Evolutionary conservation across 192 early-diverging fungal genomes (phyloP), one percentile per base, ranked within the genome.

Genomic region (Allomyces arbusculus): DNA sequence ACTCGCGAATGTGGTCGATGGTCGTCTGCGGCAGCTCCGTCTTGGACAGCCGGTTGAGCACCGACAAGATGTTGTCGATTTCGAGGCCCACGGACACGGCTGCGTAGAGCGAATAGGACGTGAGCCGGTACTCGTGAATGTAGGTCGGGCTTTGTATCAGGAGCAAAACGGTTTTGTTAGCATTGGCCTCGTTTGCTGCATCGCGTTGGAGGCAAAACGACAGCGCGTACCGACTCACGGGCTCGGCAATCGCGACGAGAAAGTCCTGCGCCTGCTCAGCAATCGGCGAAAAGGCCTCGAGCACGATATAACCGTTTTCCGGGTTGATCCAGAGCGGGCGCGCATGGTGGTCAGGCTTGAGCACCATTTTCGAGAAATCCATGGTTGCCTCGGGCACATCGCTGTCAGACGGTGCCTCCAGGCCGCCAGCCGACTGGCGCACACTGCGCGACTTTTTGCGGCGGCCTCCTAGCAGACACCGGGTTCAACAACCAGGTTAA

Each of bases 241-340:
- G 96, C 70, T 99, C 96, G 63, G 91, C 89, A 65, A 99, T 91
- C 20, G 94, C 86, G 61, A 93, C 90, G 19, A 97, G 72, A 71
- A 96, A 94, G 78, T 99, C 96, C 62, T 91, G 88, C 0, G 94
- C 95, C 69, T 94, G 88, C 66, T 93, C 90, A 10, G 92, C 86
- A 69, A 97, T 92, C 7, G 93, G 91, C 10, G 94, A 96, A 64
- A 99, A 99, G 16, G 90, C 89, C 79, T 99, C 96, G 1, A 99
- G 79, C 61, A 92, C 89, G 67, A 99, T 90, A 61, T 86, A 80
- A 5, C 87, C 83, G 75, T 79, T 87, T 25, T 83, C 79, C 62
- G 83, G 85, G 70, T 80, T 85, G 65, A 97, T 91, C 87, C 88
- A 97, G 23, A 99, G 77, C 23, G 96, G 96, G 24, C 96, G 84